Conservation (phyloP, 148 eudicot species). For the Amaranthus palmeri region DNA sequence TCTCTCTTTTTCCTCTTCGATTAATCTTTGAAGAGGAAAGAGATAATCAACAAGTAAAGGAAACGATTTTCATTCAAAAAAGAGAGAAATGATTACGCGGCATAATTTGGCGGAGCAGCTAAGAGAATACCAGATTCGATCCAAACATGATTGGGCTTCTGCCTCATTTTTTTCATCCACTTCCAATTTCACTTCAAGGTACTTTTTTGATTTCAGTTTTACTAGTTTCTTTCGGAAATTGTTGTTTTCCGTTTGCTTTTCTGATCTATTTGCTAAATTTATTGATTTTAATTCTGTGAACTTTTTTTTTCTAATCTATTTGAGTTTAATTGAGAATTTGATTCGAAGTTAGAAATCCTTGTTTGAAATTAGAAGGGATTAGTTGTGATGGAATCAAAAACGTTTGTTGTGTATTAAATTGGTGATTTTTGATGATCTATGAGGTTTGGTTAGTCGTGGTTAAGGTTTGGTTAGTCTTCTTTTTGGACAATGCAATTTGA, state of each 20-base stretch:
- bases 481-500: no score
- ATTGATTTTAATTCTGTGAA: background rate
- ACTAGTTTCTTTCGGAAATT: no score
- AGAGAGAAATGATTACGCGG: slow-evolving; percentile 65
- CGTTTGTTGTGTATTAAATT: slow-evolving; percentile 1
- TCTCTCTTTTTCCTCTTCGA: slow-evolving; percentile 11
- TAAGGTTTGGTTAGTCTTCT: no score
- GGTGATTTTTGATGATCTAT: background rate
- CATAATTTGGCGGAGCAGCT: slow-evolving; percentile 93
- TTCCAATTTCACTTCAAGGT: slow-evolving; percentile 68
- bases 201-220: background rate
- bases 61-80: background rate
- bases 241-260: background rate
- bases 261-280: slow-evolving; percentile 1
- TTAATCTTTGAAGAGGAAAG: slow-evolving; percentile 10
- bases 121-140: slow-evolving; percentile 85
- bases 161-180: slow-evolving; percentile 74
- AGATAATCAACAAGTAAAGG: background rate
- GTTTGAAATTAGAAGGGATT: background rate
- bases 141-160: slow-evolving; percentile 85
- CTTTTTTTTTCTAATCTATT: background rate
- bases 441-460: no score
- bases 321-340: background rate
- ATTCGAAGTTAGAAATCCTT: background rate
- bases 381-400: background rate